A percentile compares a stretch with the other conserved stretches of the same genome.
Evolutionary conservation across 768 basidiomycete genomes (phyloP).

Genomic region (Hericium erinaceus): DNA sequence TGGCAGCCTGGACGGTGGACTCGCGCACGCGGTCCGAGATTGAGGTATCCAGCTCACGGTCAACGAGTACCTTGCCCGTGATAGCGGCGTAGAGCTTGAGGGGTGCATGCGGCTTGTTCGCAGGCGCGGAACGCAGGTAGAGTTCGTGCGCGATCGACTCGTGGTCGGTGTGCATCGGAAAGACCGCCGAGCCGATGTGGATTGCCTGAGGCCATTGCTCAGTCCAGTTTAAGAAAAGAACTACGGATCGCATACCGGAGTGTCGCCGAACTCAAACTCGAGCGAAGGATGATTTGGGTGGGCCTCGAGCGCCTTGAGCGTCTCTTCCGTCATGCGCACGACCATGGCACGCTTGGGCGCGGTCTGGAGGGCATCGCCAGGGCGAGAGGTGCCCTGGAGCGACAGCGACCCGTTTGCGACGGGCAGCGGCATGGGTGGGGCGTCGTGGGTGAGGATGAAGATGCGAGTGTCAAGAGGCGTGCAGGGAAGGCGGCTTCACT

Average conservation of each 20-base stretch:
- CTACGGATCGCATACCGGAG: conserved; percentile 35
- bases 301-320: conserved; percentile 56
- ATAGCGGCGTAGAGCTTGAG: conserved; percentile 70
- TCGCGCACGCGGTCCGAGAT: conserved; percentile 35
- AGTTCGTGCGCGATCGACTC: conserved; percentile 62
- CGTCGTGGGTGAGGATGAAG: neutral
- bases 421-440: conserved; percentile 55
- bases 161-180: conserved; percentile 42
- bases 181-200: conserved; percentile 55
- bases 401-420: conserved; percentile 37
- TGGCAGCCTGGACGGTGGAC: conserved; percentile 27
- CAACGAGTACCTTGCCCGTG: conserved; percentile 61
- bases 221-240: neutral
- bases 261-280: conserved; percentile 54
- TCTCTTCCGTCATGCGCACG: conserved; percentile 64
- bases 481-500: too few relatives aligned
- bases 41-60: conserved; percentile 42
- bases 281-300: conserved; percentile 34
- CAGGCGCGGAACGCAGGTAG: conserved; percentile 55
- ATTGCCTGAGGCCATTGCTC: conserved; percentile 26
- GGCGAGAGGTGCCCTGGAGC: conserved; percentile 47
- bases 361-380: conserved; percentile 46
- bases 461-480: too few relatives aligned
- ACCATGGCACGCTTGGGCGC: conserved; percentile 69
- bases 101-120: conserved; percentile 49